Percentiles rank a stretch among this genome's conserved stretches.
phyloP scores from a whole-genome alignment of 495 filamentous ascomycete genomes.

The Trichoderma virens region DNA sequence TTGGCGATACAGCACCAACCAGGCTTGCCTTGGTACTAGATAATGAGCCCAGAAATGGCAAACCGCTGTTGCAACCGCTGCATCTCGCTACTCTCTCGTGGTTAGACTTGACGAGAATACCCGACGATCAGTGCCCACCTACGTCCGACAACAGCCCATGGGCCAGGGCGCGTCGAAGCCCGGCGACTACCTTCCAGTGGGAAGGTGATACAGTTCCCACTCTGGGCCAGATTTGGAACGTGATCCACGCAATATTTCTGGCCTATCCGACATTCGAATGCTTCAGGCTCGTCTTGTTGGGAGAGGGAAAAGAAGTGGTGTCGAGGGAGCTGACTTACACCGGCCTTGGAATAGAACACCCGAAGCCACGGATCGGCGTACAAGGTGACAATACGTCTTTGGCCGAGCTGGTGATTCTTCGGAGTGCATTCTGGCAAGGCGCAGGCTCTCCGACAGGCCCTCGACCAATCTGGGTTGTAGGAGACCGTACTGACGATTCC shows the following conservation, averaged over 20 bases:
- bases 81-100: background rate
- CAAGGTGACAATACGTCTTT: conserved; percentile 8
- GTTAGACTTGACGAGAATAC: background rate
- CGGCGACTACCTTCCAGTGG: conserved; percentile 30
- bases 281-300: conserved; percentile 41
- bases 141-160: conserved; percentile 39
- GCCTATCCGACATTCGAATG: conserved; percentile 45
- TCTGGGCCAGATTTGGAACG: conserved; percentile 53
- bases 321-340: conserved; percentile 43
- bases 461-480: conserved; percentile 50
- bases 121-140: conserved; percentile 26
- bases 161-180: conserved; percentile 36
- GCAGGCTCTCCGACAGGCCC: conserved; percentile 56
- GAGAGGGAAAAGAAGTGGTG: conserved; percentile 31
- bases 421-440: conserved; percentile 59
- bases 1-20: no score
- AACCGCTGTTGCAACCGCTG: background rate
- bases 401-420: conserved; percentile 22
- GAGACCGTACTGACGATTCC: conserved; percentile 22
- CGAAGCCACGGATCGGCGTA: conserved; percentile 18
- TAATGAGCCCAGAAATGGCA: conserved; percentile 20
- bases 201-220: conserved; percentile 31
- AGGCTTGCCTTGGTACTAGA: no score
- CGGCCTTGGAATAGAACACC: conserved; percentile 44
- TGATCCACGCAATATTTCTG: conserved; percentile 51